Percentiles rank a stretch among this genome's conserved stretches.
phyloP scores from a whole-genome alignment of 768 basidiomycete species.

The Dendrothele bispora region DNA sequence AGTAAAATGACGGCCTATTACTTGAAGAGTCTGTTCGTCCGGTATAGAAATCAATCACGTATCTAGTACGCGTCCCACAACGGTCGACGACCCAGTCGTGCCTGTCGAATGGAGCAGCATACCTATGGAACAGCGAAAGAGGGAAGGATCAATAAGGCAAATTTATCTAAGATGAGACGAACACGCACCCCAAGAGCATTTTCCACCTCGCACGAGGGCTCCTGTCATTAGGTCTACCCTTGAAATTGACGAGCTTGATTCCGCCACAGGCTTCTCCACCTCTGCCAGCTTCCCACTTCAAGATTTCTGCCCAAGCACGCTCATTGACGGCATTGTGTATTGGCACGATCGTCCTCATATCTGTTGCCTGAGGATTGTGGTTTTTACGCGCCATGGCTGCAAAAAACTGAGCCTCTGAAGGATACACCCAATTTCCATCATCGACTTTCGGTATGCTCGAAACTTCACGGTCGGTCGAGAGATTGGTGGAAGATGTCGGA shows the following conservation, averaged over 20 bases:
- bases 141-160: slow-evolving; percentile 7
- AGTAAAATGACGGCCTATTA: slow-evolving; percentile 78
- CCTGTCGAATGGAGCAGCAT: slow-evolving; percentile 91
- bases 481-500: slow-evolving; percentile 25
- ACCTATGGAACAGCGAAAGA: slow-evolving; percentile 46
- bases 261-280: slow-evolving; percentile 85
- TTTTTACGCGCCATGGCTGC: slow-evolving; percentile 96
- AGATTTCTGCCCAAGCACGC: slow-evolving; percentile 80
- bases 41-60: slow-evolving; percentile 98
- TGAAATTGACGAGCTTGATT: slow-evolving; percentile 83
- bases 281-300: slow-evolving; percentile 79
- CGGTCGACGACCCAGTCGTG: slow-evolving; percentile 98
- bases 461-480: slow-evolving; percentile 74
- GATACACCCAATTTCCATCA: slow-evolving; percentile 91
- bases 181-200: slow-evolving; percentile 79
- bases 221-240: slow-evolving; percentile 79
- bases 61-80: slow-evolving; percentile 85
- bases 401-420: slow-evolving; percentile 98
- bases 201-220: slow-evolving; percentile 83
- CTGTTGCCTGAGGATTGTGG: slow-evolving; percentile 80
- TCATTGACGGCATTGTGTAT: slow-evolving; percentile 99
- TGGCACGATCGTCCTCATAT: slow-evolving; percentile 95
- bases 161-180: slow-evolving; percentile 7
- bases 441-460: slow-evolving; percentile 84
- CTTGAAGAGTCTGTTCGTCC: slow-evolving; percentile 56